phyloP scores from a whole-genome alignment of 169 alveolate genomes.

The Cryptosporidium ryanae region DNA sequence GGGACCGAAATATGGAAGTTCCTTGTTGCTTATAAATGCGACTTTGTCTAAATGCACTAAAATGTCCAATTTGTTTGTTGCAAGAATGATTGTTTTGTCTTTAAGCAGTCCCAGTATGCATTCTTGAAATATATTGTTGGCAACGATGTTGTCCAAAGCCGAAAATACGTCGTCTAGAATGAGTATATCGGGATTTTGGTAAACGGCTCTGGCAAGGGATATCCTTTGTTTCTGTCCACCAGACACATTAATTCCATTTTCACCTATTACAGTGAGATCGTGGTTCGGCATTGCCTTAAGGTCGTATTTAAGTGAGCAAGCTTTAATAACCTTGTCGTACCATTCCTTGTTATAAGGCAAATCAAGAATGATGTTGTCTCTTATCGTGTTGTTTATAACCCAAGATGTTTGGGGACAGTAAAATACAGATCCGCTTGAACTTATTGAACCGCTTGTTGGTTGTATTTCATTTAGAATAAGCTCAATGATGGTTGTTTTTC shows the following conservation, averaged over 20 bases:
- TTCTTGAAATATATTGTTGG: conserved; percentile 77
- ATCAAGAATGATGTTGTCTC: conserved; percentile 83
- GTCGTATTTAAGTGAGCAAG: conserved; percentile 77
- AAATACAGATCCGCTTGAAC: conserved; percentile 76
- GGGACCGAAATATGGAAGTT: conserved; percentile 43
- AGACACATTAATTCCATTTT: conserved; percentile 84
- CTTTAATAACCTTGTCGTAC: conserved; percentile 76
- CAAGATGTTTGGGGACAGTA: conserved; percentile 81
- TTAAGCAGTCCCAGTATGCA: conserved; percentile 63
- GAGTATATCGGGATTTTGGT: conserved; percentile 81
- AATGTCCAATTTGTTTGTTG: conserved; percentile 76
- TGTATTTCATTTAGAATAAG: conserved; percentile 78
- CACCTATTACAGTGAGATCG: conserved; percentile 84
- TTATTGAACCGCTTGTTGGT: conserved; percentile 76
- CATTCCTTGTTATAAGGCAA: conserved; percentile 77
- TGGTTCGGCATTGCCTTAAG: conserved; percentile 77
- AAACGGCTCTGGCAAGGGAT: conserved; percentile 87
- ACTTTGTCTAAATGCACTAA: conserved; percentile 40
- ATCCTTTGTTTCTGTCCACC: conserved; percentile 88
- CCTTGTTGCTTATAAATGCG: conserved; percentile 31
- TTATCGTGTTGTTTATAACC: conserved; percentile 78
- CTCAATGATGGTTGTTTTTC: conserved; percentile 82
- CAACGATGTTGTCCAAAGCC: conserved; percentile 85
- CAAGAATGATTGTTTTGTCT: conserved; percentile 77
- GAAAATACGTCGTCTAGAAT: conserved; percentile 85